phyloP scores from a whole-genome alignment of 306 rosid species.

The Abrus pulchellus region DNA sequence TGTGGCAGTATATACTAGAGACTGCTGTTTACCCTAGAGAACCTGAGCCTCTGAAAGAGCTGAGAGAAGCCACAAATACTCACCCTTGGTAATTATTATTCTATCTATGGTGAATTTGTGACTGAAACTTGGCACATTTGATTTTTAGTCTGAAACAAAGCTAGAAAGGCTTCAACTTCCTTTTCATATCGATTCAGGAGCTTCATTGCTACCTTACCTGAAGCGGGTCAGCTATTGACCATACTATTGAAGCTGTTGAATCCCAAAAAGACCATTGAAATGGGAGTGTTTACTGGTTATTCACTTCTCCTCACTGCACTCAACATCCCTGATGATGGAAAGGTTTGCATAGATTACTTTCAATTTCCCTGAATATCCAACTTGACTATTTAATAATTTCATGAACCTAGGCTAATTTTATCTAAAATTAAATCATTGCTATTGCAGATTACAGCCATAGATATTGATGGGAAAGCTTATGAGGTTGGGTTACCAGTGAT shows the following conservation, averaged over 20 bases:
- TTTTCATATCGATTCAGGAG: slow-evolving; percentile 50
- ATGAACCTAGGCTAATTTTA: background rate
- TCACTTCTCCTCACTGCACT: slow-evolving; percentile 78
- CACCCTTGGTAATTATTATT: slow-evolving; percentile 56
- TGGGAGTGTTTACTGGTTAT: slow-evolving; percentile 72
- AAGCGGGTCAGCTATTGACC: slow-evolving; percentile 60
- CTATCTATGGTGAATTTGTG: background rate
- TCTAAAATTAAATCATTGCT: background rate
- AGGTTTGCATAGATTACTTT: slow-evolving; percentile 39
- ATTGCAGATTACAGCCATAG: slow-evolving; percentile 69
- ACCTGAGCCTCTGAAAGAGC: slow-evolving; percentile 61
- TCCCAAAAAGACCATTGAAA: slow-evolving; percentile 69
- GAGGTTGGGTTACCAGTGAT: slow-evolving; percentile 70
- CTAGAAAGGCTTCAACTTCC: background rate
- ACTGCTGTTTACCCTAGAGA: slow-evolving; percentile 77
- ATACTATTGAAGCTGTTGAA: slow-evolving; percentile 60
- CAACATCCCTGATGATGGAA: slow-evolving; percentile 62
- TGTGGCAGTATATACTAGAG: slow-evolving; percentile 64
- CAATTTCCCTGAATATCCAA: background rate
- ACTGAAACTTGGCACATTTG: background rate
- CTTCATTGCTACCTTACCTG: slow-evolving; percentile 55
- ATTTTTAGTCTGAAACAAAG: slow-evolving; percentile 29
- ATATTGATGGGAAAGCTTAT: slow-evolving; percentile 54
- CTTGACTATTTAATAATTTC: background rate
- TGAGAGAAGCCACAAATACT: slow-evolving; percentile 51